phyloP scores from a whole-genome alignment of 768 basidiomycete genomes.

The Podaxis sp. region DNA sequence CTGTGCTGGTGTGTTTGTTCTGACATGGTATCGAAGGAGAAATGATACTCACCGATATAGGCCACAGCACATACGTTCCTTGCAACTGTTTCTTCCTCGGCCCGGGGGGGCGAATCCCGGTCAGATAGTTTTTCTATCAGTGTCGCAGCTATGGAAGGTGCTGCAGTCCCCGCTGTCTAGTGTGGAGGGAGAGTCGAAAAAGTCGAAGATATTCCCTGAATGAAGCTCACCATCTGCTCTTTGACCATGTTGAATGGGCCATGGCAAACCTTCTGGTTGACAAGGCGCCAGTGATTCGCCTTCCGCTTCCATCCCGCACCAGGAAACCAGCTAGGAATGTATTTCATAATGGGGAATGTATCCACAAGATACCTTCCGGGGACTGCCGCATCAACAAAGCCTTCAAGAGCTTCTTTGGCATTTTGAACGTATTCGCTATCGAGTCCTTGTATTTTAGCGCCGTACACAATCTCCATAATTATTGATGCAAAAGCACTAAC shows the following conservation, averaged over 20 bases:
- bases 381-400: constrained; percentile 17
- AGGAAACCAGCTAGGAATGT: neutral
- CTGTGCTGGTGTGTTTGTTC: neutral
- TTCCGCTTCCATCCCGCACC: neutral
- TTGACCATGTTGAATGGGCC: neutral
- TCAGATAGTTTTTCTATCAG: constrained; percentile 8
- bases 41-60: neutral
- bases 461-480: constrained; percentile 18
- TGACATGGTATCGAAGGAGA: neutral
- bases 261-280: neutral
- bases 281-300: neutral
- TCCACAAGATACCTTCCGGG: constrained; percentile 29
- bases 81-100: constrained; percentile 10
- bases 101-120: neutral
- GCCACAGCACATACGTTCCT: constrained; percentile 3
- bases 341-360: constrained; percentile 13
- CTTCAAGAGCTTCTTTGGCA: constrained; percentile 21
- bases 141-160: constrained; percentile 3
- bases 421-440: constrained; percentile 17
- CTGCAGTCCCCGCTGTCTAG: neutral
- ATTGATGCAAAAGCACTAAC: constrained; percentile 10
- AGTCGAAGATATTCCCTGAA: neutral
- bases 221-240: constrained; percentile 1
- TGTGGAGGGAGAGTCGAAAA: neutral
- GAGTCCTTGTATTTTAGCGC: neutral